Evolutionary conservation across 164 flowering plant species (phyloP).

Genomic region (Saururus chinensis): DNA sequence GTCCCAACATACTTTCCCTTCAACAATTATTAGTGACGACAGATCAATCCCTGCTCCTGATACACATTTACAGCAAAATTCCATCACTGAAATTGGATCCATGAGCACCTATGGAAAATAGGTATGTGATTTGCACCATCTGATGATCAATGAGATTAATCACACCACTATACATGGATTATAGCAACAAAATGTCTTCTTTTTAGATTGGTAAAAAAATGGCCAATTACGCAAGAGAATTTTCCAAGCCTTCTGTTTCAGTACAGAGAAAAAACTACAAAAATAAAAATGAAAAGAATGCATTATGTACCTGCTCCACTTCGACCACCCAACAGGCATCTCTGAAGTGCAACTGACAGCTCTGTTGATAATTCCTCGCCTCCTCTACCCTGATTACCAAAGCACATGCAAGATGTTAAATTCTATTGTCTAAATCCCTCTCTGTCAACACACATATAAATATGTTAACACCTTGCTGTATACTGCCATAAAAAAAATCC

Average conservation of each 20-base stretch:
- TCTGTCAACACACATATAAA: neutral
- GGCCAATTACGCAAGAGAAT: neutral
- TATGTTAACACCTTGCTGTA: too few species aligned
- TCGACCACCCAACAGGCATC: conserved; percentile 82
- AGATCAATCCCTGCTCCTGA: conserved; percentile 90
- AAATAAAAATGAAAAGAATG: too few species aligned
- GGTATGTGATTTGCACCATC: neutral
- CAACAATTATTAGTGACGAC: conserved; percentile 59
- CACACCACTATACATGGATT: neutral
- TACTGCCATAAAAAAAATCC: neutral
- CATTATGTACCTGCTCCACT: conserved; percentile 76
- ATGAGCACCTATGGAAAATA: neutral
- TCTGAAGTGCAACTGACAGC: conserved; percentile 68
- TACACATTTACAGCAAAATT: neutral
- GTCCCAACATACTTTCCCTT: conserved; percentile 94
- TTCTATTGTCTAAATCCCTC: neutral
- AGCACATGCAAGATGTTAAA: neutral
- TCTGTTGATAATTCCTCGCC: conserved; percentile 85
- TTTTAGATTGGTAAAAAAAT: neutral
- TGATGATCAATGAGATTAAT: neutral
- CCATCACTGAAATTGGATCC: too few species aligned
- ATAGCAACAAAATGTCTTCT: neutral
- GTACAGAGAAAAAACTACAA: neutral
- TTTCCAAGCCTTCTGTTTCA: neutral
- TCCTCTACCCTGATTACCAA: conserved; percentile 67